Base-by-base conservation (phyloP, 2,329 filamentous ascomycete genomes). In the Aspergillus quadricinctus region DNA sequence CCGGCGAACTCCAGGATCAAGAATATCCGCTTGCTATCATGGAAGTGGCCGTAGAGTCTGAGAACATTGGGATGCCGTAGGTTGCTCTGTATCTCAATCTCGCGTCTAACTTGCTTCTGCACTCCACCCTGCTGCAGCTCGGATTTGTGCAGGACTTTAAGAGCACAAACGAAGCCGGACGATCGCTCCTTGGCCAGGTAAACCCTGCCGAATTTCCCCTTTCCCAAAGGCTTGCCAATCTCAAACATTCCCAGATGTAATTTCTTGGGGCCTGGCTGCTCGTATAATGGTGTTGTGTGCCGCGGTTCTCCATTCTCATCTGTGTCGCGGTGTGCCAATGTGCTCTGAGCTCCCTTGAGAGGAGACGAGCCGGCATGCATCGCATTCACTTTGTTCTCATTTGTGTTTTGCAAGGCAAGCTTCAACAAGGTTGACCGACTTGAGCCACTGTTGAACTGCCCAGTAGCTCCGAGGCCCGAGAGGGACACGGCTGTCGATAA, bases 161-260 rank as follows among this genome's bases (percentile, higher is more conserved):
- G 81, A 1, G 89, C 90, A 75, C 90, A 95, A 61, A 95, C 88
- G 75, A 92, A 95, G 60, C 88, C 88, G 27, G 85, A 89, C 48
- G 81, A 84, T 56, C 89, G 85, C 75, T 94, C 90, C 55, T 90
- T 88, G 50, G 89, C 90, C 28, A 95, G 84, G 70, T 95, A 95
- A 3, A 95, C 90, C 48, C 90, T 84, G 1, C 90, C 90, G 68
- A 94, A 95, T 71, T 94, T 95, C 61, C 90, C 90, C 76, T 94
- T 94, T 53, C 90, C 90, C 3, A 95, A 79, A 1, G 90, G 89
- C 64, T 90, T 88, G 41, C 90, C 90, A 62, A 95, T 96, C 73
- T 96, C 92, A 72, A 96, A 96, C 90, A 95, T 95, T 75, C 90
- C 89, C 3, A 96, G 84, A 70, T 96, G 90, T 75, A 92, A 92